These are phyloP conservation scores for Mortierella sp. DNA, from an alignment of 371 early-diverging fungal species.

Conservation along the genomic window DNA sequence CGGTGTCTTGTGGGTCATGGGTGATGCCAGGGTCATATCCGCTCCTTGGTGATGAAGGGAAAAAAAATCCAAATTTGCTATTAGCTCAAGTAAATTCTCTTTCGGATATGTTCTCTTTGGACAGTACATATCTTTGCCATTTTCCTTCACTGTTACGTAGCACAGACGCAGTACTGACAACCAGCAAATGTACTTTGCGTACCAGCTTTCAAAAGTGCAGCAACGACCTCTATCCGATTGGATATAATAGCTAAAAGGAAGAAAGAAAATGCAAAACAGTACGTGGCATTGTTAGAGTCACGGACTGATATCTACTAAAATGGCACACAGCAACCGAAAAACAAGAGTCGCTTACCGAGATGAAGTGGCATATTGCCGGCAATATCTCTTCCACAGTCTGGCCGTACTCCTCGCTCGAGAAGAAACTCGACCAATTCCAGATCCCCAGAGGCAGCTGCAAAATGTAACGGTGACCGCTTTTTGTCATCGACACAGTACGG, in stretches of 20 bases:
- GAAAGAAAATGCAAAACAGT: neutral
- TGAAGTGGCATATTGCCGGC: slow-evolving; percentile 53
- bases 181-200: slow-evolving; percentile 3
- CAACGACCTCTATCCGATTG: slow-evolving; percentile 51
- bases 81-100: neutral
- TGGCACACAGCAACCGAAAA: too few species aligned
- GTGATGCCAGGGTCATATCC: slow-evolving; percentile 51
- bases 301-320: too few species aligned
- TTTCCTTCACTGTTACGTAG: too few species aligned
- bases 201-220: slow-evolving; percentile 48
- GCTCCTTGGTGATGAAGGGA: slow-evolving; percentile 14
- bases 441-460: slow-evolving; percentile 53
- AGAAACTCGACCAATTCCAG: slow-evolving; percentile 49
- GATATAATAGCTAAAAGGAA: slow-evolving; percentile 41
- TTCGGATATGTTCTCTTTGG: too few species aligned
- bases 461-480: slow-evolving; percentile 50
- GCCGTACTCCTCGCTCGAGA: slow-evolving; percentile 48
- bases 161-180: too few species aligned
- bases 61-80: neutral
- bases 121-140: too few species aligned
- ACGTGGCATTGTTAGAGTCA: too few species aligned
- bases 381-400: slow-evolving; percentile 52
- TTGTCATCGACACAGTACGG: slow-evolving; percentile 53
- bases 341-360: slow-evolving; percentile 24
- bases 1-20: slow-evolving; percentile 53